Base-by-base conservation (phyloP, 495 filamentous ascomycete genomes). In the Neurospora pannonica region DNA sequence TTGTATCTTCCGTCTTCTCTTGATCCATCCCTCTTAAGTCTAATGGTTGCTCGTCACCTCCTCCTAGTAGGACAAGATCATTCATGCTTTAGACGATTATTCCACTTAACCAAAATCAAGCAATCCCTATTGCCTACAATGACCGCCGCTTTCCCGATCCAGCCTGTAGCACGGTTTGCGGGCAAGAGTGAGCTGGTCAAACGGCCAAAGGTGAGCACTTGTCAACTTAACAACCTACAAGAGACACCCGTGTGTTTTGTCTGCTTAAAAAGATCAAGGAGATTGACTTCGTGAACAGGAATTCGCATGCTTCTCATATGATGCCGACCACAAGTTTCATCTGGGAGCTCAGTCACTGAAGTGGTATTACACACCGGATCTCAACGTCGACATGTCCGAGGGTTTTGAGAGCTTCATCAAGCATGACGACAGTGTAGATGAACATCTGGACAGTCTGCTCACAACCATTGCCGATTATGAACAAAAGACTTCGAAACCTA, bases 271-370 rank as follows among this genome's bases (percentile, higher is more conserved):
- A 73, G 11, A 39, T n/a, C 31, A 6, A 17, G 6, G 21, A 31
- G 15, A 17, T 19, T 67, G 2, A 67, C 54, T 34, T 10, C 17
- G 3, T 34, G 1, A 10, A 1, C 28, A 94, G 91, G 96, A 99
- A 84, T 93, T 98, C 71, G 86, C 93, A 3, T 92, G 85, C 80
- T 99, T 98, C 81, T 98, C 95, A 1, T 98, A 94, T 82, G 94
- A 98, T 83, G 86, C 92, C 13, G 80, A 93, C 15, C 97, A 92
- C 81, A 77, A 87, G n/a, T 94, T 92, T 78, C 90, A 84, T 70
- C 87, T 92, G 13, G 94, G 93, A 67, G 90, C 92, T 54, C 89
- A 90, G 15, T 95, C 93, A 1, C 77, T 99, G 46, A 87, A 88
- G 69, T 97, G 95, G 82, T 99, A 98, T 82, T 97, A 97, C 78